Base-by-base conservation (phyloP, 306 rosid genomes). In the Arachis stenosperma region DNA sequence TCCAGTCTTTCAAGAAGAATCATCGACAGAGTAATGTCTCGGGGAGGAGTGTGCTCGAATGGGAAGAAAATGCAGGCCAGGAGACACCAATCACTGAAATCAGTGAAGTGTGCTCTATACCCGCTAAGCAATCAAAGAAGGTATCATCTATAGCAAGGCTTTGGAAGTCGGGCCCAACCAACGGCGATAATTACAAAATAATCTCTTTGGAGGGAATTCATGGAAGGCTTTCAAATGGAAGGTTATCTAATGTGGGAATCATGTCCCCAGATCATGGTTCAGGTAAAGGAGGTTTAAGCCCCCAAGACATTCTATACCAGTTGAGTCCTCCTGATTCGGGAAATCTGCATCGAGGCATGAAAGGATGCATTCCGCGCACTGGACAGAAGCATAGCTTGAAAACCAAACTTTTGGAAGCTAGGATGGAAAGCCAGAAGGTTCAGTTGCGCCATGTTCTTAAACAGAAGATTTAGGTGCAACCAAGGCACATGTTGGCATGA, bases 361-460 rank as follows among this genome's bases (percentile, higher is more conserved):
- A 89, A 55, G 96, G 92, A 52, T 90, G 96, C 86, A 89, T 91
- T 56, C 97, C 98, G 73, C 94, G 85, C 9, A 76, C 51, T 2
- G 76, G 77, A 0, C 85, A 77, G 84, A 93, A 93, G 83, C 79
- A 80, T 78, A 90, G 98, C 74, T 85, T 93, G 85, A 93, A 90
- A 86, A 88, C 97, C 30, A 88, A 78, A 84, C 96, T 93, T 67
- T 22, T 93, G 78, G 98, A 93, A 84, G 97, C 98, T 17, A 91
- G 94, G 81, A 79, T 90, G 85, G 98, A 90, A 73, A 86, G 86
- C 78, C 98, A 90, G 75, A 93, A 87, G 79, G 76, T 93, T 60
- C 98, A 93, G 73, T 66, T 93, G 78, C 94, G 97, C 57, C 96
- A 93, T 59, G 97, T 91, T 66, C 98, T 93, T 69, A 91, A 89